A percentile compares a stretch with the other conserved stretches of the same genome.
Evolutionary conservation across 2,329 filamentous ascomycete genomes (phyloP).

Genomic region (Fusarium zealandicum): DNA sequence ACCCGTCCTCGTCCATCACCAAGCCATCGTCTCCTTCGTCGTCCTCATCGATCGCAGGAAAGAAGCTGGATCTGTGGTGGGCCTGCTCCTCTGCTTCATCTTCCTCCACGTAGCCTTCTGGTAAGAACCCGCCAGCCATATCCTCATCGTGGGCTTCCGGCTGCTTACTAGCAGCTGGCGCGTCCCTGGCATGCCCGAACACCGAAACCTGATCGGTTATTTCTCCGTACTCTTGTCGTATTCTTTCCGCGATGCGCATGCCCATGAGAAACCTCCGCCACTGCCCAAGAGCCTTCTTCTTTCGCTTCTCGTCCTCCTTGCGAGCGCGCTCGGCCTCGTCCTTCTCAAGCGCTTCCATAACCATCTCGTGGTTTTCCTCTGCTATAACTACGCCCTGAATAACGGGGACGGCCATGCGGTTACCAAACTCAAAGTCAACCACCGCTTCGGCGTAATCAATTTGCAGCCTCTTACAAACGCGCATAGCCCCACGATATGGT

Average conservation of each 20-base stretch:
- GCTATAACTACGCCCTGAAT: slow-evolving; percentile 91
- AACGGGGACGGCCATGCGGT: slow-evolving; percentile 91
- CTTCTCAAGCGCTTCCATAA: slow-evolving; percentile 80
- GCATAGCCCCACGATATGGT: slow-evolving; percentile 76
- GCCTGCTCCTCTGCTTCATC: slow-evolving; percentile 45
- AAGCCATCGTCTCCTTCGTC: slow-evolving; percentile 46
- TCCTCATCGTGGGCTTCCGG: slow-evolving; percentile 53
- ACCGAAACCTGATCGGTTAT: slow-evolving; percentile 60
- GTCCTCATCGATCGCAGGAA: slow-evolving; percentile 56
- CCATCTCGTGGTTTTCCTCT: slow-evolving; percentile 74
- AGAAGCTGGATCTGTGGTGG: slow-evolving; percentile 54
- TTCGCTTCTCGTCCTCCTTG: slow-evolving; percentile 84
- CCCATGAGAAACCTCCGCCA: slow-evolving; percentile 93
- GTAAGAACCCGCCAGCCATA: slow-evolving; percentile 68
- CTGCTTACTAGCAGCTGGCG: slow-evolving; percentile 18
- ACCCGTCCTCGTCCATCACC: slow-evolving; percentile 44
- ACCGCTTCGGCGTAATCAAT: slow-evolving; percentile 95
- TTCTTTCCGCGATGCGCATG: slow-evolving; percentile 79
- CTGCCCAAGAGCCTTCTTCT: slow-evolving; percentile 73
- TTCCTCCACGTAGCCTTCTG: slow-evolving; percentile 61
- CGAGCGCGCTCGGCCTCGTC: slow-evolving; percentile 77
- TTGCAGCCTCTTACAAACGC: slow-evolving; percentile 81
- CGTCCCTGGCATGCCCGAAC: slow-evolving; percentile 57
- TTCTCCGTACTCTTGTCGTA: slow-evolving; percentile 78
- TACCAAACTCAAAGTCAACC: slow-evolving; percentile 94